Evolutionary conservation across 169 alveolate species (phyloP).

Genomic region (Plasmodium coatneyi): DNA sequence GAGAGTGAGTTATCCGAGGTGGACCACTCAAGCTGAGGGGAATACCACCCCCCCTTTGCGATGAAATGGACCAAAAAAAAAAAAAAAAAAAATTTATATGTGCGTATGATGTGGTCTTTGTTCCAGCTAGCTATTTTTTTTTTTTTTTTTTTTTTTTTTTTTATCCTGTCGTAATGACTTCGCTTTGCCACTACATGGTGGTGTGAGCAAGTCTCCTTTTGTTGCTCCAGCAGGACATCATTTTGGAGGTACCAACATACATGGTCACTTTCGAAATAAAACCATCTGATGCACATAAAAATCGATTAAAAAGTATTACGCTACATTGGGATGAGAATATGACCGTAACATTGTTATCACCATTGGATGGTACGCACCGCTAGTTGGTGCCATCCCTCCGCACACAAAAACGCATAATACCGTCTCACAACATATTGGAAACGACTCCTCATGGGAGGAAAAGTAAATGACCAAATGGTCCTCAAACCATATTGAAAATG

Average conservation of each 20-base stretch:
- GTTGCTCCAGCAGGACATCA: neutral
- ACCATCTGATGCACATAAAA: neutral
- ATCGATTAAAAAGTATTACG: neutral
- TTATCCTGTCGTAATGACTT: neutral
- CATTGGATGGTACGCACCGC: neutral
- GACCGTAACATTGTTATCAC: neutral
- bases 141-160: neutral
- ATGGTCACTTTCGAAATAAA: neutral
- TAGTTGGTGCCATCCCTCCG: neutral
- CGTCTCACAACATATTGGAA: neutral
- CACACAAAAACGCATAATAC: neutral
- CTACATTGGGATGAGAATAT: neutral
- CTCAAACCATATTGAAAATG: neutral
- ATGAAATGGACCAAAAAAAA: neutral
- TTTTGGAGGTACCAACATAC: neutral
- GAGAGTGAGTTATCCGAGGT: slow-evolving; percentile 54
- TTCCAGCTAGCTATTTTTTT: neutral
- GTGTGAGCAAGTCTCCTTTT: neutral
- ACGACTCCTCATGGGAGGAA: neutral
- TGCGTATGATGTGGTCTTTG: neutral
- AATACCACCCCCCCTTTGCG: neutral
- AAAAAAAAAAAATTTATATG: slow-evolving; percentile 8
- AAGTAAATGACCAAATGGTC: neutral
- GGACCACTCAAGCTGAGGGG: slow-evolving; percentile 18
- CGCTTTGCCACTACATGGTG: neutral